Base-by-base conservation (phyloP, 495 filamentous ascomycete species). In the Podospora pseudopauciseta region DNA sequence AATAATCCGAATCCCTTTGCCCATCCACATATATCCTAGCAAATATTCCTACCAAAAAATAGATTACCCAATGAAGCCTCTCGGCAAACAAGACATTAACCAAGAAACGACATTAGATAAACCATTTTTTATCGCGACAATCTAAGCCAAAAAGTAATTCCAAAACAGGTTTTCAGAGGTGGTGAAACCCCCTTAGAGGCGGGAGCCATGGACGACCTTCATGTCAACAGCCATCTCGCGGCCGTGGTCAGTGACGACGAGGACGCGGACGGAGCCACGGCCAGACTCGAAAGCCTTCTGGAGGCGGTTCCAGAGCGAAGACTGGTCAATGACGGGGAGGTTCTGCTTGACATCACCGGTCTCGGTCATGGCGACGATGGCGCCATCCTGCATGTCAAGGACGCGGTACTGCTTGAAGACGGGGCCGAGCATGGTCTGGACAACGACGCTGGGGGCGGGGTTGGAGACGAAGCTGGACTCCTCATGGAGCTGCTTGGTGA, bases 381-480 rank as follows among this genome's bases (percentile, higher is more conserved):
- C 82, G 75, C 91, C 90, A 68, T 97, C 92, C 81, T 92, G 92
- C 83, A 99, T 90, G 84, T 99, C 95, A 54, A 99, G 91, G 77
- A 99, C 94, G 80, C 95, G 93, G 89, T 99, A 99, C 86, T 97
- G 96, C 91, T 98, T 98, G 93, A 97, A 98, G 85, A 99, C 91
- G 57, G 95, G 95, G 75, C 95, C 95, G 67, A 97, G 92, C 92
- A 99, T 97, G 84, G 94, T 98, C 89, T 99, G 95, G 76, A 99
- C 94, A 58, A 98, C 89, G 66, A 99, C 95, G 68, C 91, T 96
- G 73, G 95, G 94, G 63, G 91, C 90, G 65, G 95, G 95, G 88
- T 96, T 96, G 82, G 92, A 93, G 83, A 99, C 88, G 84, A 97
- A 97, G 79, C 90, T 93, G 62, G 93, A 96, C 90, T 99, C 95